Evolutionary conservation across 2,329 filamentous ascomycete species (phyloP), one percentile per base, ranked within the genome.

Genomic region (Colletotrichum sp.): DNA sequence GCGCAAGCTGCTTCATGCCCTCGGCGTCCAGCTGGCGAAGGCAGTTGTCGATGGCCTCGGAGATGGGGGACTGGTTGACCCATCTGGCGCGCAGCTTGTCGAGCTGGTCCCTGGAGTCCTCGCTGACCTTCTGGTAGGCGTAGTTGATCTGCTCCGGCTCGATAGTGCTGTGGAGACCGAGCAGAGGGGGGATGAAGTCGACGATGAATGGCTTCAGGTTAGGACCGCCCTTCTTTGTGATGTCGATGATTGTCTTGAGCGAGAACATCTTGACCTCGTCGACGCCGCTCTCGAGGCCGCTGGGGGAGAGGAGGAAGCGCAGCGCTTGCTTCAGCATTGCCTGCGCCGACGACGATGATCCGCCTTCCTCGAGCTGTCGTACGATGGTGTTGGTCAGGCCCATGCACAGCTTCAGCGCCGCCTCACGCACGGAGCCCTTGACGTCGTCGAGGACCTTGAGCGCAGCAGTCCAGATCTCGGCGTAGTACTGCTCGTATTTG

Each of bases 391-490:
- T 96, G 1, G 96, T 98, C 43, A 99, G 89, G 1, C 93, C 92
- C 83, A 96, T 93, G 80, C 96, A 98, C 6, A 99, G 89, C 75
- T 93, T 93, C 61, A 96, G 89, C 2, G 97, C 97, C 2, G 96
- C 94, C 43, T 91, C 89, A 68, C 97, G 91, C 6, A 99, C 97
- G 2, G 94, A 96, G 9, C 94, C 94, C 83, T 99, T 99, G 83
- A 99, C 98, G 83, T 99, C 97, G 83, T 99, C 97, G 7, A 99
- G 88, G 1, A 99, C 96, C 81, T 95, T 98, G 84, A 99, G 94
- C 1, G 95, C 94, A 32, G 94, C 92, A 13, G 91, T 91, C 94
- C 97, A 98, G 65, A 99, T 95, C 24, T 95, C 91, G 70, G 93
- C 91, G 67, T 99, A 94, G 81, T 97, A 96, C 74, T 92, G 92